Evolutionary conservation across 805 yeast genomes (phyloP), one percentile per base, ranked within the genome.

Genomic region (Ogataea henricii): DNA sequence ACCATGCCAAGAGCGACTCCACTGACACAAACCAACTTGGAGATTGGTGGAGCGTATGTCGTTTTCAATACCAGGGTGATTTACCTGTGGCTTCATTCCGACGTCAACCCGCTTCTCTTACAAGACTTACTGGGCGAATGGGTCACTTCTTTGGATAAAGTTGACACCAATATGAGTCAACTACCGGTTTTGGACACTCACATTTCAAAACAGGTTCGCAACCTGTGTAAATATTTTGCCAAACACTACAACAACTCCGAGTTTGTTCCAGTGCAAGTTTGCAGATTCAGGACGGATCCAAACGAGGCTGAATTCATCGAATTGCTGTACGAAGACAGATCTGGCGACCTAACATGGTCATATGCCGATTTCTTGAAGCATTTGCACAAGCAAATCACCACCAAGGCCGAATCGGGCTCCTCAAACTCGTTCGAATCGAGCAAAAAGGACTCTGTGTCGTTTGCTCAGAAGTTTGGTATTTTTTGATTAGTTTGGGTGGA

Each of bases 21-120:
- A 29, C 79, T 79, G 53, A 55, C 78, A 18, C 60, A 71, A 13
- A 46, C 69, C 37, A 59, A 65, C 34, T 59, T 79, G 45, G 69
- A 81, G 49, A 72, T 77, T 45, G 89, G 89, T 36, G 95, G 96
- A 6, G 90, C 87, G 7, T 89, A 87, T 65, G 62, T 94, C 40
- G 66, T 86, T 17, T 90, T 87, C 70, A 81, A 88, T 58, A 92
- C 96, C 16, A 71, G 70, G 18, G 59, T 68, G 12, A 71, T 83
- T 3, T 73, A 72, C 43, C 69, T 91, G 30, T 85, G 87, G 82
- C 70, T 91, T 35, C 89, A 87, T 64, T 79, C 79, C 16, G 77
- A 80, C 36, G 87, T 87, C 0, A 82, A 85, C 55, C 81, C 85
- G 8, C 65, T 81, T 48, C 71, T 94, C 20, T 58, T 91, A 29